phyloP scores from a whole-genome alignment of 306 rosid species.

The Fagus crenata region DNA sequence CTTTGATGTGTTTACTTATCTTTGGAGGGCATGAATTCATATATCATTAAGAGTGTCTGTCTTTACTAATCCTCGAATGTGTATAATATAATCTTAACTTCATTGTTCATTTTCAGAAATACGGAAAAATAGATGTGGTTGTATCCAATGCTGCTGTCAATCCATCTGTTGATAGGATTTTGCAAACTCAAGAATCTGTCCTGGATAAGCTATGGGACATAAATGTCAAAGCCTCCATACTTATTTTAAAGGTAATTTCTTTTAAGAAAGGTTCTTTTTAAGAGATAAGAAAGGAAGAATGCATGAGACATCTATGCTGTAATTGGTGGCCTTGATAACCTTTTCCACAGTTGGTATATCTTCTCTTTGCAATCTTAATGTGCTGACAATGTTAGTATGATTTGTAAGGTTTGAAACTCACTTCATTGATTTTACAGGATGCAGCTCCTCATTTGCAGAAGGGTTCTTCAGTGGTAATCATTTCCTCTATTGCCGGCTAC shows the following conservation, averaged over 20 bases:
- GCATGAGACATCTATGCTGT: not conserved
- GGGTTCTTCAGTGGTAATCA: slow-evolving; percentile 78
- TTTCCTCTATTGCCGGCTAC: slow-evolving; percentile 82
- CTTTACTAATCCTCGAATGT: slow-evolving; percentile 50
- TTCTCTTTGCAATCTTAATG: not conserved
- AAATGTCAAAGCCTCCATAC: slow-evolving; percentile 92
- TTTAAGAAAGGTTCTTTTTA: not conserved
- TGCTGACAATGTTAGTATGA: not conserved
- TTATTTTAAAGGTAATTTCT: slow-evolving; percentile 72
- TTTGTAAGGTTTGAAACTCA: slow-evolving; percentile 3
- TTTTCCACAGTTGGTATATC: not conserved
- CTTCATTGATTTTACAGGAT: slow-evolving; percentile 50
- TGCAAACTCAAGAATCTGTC: slow-evolving; percentile 62
- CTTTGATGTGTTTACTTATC: not conserved
- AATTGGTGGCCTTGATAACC: not conserved
- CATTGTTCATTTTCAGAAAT: slow-evolving; percentile 48
- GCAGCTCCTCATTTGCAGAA: slow-evolving; percentile 69
- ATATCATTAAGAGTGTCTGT: not conserved
- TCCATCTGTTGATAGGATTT: slow-evolving; percentile 69
- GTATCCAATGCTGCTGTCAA: slow-evolving; percentile 96
- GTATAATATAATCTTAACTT: slow-evolving; percentile 38
- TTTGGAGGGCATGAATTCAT: not conserved
- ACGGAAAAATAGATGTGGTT: slow-evolving; percentile 81
- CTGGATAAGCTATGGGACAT: slow-evolving; percentile 97
- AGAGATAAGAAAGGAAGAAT: not conserved